A percentile compares a stretch with the other conserved stretches of the same genome.
Conservation (phyloP, 78 protist species). For the Dictyostelium capitatum region DNA sequence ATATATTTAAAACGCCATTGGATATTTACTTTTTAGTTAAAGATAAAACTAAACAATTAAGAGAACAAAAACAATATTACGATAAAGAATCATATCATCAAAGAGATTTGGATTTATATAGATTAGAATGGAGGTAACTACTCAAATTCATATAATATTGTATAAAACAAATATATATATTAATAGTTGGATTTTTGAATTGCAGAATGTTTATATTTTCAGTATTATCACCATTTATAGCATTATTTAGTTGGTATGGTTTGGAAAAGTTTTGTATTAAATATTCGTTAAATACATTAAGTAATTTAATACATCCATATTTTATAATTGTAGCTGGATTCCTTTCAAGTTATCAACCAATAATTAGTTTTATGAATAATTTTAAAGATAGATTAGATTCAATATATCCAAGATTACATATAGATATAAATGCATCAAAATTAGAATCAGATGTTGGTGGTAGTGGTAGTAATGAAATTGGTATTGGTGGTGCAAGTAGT, state of each 20-base stretch:
- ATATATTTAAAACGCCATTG: conserved; percentile 64
- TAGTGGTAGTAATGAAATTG: neutral
- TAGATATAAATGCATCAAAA: neutral
- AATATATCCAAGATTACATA: neutral
- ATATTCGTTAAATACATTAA: conserved; percentile 38
- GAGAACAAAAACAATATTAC: conserved; percentile 29
- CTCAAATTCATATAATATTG: too few relatives aligned
- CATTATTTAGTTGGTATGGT: conserved; percentile 59
- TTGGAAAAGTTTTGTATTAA: conserved; percentile 42
- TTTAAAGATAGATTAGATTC: conserved; percentile 34
- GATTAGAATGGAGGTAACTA: conserved; percentile 66
- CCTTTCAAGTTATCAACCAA: conserved; percentile 64
- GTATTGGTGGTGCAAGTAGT: too few relatives aligned
- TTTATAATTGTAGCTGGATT: conserved; percentile 55
- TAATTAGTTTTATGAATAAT: conserved; percentile 24
- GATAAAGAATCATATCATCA: conserved; percentile 8
- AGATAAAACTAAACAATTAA: conserved; percentile 25
- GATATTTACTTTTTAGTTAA: conserved; percentile 47
- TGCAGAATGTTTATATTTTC: conserved; percentile 62
- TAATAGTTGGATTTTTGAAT: too few relatives aligned
- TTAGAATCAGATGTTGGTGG: neutral
- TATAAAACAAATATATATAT: too few relatives aligned
- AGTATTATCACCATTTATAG: conserved; percentile 38
- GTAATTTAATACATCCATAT: conserved; percentile 72
- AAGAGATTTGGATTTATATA: neutral